Percentiles rank a stretch among this genome's conserved stretches.
phyloP scores from a whole-genome alignment of 352 stramenopile species.

The Phytophthora fragariaefolia region DNA sequence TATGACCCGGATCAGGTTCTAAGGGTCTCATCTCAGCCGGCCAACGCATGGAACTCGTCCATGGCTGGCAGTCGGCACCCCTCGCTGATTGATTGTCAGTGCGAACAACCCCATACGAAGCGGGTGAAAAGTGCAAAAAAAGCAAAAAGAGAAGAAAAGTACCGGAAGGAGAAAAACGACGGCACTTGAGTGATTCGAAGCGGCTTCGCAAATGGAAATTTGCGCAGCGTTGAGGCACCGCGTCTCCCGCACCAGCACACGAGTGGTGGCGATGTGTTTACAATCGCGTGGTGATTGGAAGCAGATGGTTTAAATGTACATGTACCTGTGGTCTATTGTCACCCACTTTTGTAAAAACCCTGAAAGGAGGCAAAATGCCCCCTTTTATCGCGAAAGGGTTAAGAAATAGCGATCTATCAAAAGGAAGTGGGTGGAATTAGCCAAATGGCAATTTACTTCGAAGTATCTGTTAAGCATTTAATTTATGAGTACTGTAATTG shows the following conservation, averaged over 20 bases:
- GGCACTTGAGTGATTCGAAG: not conserved
- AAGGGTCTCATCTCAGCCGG: slow-evolving; percentile 71
- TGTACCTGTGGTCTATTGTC: no score
- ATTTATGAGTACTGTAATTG: no score
- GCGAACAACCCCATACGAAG: slow-evolving; percentile 14
- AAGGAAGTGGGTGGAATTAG: no score
- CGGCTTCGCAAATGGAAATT: slow-evolving; percentile 14
- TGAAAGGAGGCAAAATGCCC: no score
- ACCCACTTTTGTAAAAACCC: no score
- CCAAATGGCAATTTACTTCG: no score
- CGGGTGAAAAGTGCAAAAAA: not conserved
- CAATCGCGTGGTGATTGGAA: slow-evolving; percentile 25
- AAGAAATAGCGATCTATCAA: no score
- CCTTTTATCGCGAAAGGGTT: no score
- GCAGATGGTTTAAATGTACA: slow-evolving; percentile 9
- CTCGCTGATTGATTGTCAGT: slow-evolving; percentile 65
- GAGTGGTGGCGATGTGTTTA: slow-evolving; percentile 16
- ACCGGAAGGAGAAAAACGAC: slow-evolving; percentile 16
- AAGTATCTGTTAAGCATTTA: no score
- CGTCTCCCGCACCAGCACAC: not conserved
- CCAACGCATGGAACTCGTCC: slow-evolving; percentile 53
- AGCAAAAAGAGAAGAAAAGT: slow-evolving; percentile 12
- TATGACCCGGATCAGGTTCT: slow-evolving; percentile 72
- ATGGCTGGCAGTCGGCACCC: slow-evolving; percentile 59
- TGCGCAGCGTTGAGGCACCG: not conserved